A percentile compares a stretch with the other conserved stretches of the same genome.
phyloP scores from a whole-genome alignment of 352 stramenopile species.

The Pelagophyceae sp. region DNA sequence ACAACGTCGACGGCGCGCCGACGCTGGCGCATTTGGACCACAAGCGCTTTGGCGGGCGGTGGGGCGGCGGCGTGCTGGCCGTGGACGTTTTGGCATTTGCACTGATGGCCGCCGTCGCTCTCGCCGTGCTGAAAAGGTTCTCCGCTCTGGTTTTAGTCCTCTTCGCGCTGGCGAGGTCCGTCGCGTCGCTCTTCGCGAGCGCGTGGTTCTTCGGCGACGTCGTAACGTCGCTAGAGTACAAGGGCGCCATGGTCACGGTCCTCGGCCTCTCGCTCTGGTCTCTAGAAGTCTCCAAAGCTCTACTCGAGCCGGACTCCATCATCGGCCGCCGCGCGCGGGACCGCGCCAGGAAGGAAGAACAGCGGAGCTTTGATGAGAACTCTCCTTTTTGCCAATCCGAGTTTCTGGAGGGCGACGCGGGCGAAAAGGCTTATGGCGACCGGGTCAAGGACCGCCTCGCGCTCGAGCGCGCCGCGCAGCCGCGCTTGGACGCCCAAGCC shows the following conservation, averaged over 20 bases:
- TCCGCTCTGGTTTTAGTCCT: background rate
- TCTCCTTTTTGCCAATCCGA: background rate
- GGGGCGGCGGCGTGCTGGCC: background rate
- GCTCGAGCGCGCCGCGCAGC: too few relatives aligned
- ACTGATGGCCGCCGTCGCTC: background rate
- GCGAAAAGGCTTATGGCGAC: background rate
- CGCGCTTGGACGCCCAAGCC: too few relatives aligned
- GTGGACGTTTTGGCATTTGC: background rate
- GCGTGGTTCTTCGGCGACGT: slow-evolving; percentile 6
- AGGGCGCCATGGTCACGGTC: slow-evolving; percentile 7
- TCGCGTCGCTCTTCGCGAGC: background rate
- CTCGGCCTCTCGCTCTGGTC: slow-evolving; percentile 3
- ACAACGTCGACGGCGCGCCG: background rate
- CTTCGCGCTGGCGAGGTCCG: background rate
- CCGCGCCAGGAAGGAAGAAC: background rate
- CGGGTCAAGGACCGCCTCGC: background rate
- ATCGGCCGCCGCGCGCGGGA: background rate
- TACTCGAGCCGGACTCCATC: background rate
- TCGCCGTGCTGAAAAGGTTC: background rate
- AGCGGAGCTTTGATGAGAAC: background rate
- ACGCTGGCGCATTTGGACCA: background rate
- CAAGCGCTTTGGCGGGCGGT: background rate
- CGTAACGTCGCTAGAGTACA: slow-evolving; percentile 16
- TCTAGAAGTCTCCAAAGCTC: slow-evolving; percentile 2
- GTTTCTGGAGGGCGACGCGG: slow-evolving; percentile 12